phyloP scores from a whole-genome alignment of 306 rosid genomes.

The Casuarina cunninghamiana region DNA sequence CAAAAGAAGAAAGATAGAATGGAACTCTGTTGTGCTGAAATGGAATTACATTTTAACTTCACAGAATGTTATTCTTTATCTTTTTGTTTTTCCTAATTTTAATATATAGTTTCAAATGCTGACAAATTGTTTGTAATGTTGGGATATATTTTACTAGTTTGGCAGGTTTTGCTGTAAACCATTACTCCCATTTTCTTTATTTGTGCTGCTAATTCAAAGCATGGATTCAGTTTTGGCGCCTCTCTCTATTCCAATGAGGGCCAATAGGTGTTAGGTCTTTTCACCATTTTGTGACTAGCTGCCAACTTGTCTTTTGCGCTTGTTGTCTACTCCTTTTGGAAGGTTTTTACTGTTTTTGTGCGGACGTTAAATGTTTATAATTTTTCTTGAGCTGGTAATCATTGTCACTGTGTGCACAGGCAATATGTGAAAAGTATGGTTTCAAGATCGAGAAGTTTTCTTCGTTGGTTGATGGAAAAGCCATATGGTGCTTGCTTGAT shows the following conservation, averaged over 20 bases:
- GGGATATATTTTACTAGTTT: neutral
- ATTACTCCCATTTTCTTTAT: neutral
- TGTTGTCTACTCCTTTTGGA: neutral
- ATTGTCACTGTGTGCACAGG: constrained; percentile 43
- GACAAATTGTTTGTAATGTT: neutral
- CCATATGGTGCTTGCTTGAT: constrained; percentile 95
- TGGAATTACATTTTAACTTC: neutral
- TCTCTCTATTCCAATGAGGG: neutral
- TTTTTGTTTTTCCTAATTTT: neutral
- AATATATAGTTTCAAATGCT: neutral
- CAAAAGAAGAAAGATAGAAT: neutral
- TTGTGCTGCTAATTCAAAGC: neutral
- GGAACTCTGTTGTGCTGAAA: neutral
- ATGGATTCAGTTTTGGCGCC: neutral
- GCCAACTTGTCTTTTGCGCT: neutral
- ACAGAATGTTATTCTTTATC: neutral
- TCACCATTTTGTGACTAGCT: neutral
- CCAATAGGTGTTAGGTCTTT: neutral
- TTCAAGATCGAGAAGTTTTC: constrained; percentile 54
- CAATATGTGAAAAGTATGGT: constrained; percentile 68
- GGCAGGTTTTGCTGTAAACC: neutral
- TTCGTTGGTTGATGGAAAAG: constrained; percentile 89
- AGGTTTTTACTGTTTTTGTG: neutral
- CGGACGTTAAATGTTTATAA: neutral
- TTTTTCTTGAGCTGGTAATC: neutral